These are phyloP conservation scores for Talaromyces sp. DNA, from an alignment of 2,329 filamentous ascomycete genomes.

Conservation along the genomic window DNA sequence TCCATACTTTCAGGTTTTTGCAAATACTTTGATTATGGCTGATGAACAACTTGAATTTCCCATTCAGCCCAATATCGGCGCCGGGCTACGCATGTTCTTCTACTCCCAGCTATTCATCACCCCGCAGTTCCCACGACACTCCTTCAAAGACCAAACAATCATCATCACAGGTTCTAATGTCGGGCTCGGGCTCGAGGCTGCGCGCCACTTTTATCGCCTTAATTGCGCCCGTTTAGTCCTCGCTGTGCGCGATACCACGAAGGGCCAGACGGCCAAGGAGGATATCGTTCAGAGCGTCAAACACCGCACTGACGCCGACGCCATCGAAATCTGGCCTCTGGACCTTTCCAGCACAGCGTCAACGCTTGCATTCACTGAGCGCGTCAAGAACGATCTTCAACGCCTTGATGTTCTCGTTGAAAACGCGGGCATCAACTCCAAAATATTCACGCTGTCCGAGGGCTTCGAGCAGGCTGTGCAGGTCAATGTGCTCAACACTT, in stretches of 20 bases:
- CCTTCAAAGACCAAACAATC: slow-evolving; percentile 29
- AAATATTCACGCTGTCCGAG: slow-evolving; percentile 22
- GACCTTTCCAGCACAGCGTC: neutral
- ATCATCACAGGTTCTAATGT: slow-evolving; percentile 47
- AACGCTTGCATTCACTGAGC: neutral
- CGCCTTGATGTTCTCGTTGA: neutral
- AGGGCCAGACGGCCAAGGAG: slow-evolving; percentile 36
- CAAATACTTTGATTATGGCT: neutral
- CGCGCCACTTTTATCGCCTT: slow-evolving; percentile 34
- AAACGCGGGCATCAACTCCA: neutral
- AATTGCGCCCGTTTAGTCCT: slow-evolving; percentile 41
- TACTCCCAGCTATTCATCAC: slow-evolving; percentile 4
- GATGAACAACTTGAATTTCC: neutral
- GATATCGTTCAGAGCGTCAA: neutral
- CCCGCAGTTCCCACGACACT: neutral
- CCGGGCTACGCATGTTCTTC: neutral
- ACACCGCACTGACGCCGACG: neutral
- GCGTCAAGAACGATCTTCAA: neutral
- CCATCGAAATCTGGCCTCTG: slow-evolving; percentile 1
- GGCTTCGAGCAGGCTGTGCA: slow-evolving; percentile 46
- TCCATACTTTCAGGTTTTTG: neutral
- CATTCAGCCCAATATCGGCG: neutral
- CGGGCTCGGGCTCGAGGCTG: slow-evolving; percentile 44
- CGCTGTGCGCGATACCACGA: slow-evolving; percentile 39
- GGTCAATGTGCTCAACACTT: slow-evolving; percentile 49